Evolutionary conservation across 2,329 filamentous ascomycete species (phyloP).

Genomic region (Pseudodiploospora longispora): DNA sequence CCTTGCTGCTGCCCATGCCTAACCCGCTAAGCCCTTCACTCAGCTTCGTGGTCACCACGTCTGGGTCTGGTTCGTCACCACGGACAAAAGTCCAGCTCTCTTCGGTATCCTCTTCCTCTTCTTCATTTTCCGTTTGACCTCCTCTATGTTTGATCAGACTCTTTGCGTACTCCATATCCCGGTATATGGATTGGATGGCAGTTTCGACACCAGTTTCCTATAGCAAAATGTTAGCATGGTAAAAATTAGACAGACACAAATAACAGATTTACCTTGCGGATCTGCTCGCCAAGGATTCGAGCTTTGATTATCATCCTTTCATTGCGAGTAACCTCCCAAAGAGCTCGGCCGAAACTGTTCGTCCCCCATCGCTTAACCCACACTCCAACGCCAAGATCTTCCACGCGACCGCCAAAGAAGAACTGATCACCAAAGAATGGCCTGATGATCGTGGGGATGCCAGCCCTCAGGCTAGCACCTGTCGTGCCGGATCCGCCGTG

Average conservation of each 20-base stretch:
- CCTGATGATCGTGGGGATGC: slow-evolving; percentile 87
- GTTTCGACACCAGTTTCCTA: slow-evolving; percentile 85
- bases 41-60: slow-evolving; percentile 32
- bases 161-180: slow-evolving; percentile 87
- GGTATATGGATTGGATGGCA: slow-evolving; percentile 87
- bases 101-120: slow-evolving; percentile 53
- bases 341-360: slow-evolving; percentile 72
- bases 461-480: slow-evolving; percentile 82
- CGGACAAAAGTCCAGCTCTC: slow-evolving; percentile 92
- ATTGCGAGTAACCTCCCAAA: slow-evolving; percentile 88
- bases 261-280: slow-evolving; percentile 60
- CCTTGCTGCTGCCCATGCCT: slow-evolving; percentile 13
- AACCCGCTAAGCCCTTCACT: slow-evolving; percentile 24
- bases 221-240: slow-evolving; percentile 18
- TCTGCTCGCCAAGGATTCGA: slow-evolving; percentile 71
- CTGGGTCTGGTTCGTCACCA: slow-evolving; percentile 37
- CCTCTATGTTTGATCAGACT: slow-evolving; percentile 65
- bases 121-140: slow-evolving; percentile 28
- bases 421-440: slow-evolving; percentile 98
- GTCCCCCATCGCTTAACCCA: slow-evolving; percentile 84
- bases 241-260: not conserved
- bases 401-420: slow-evolving; percentile 85
- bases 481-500: slow-evolving; percentile 94
- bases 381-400: slow-evolving; percentile 88
- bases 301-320: slow-evolving; percentile 90